Evolutionary conservation across 1,284 basidiomycete species (phyloP), one percentile per base, ranked within the genome.

Genomic region (Trichosporon sp.): DNA sequence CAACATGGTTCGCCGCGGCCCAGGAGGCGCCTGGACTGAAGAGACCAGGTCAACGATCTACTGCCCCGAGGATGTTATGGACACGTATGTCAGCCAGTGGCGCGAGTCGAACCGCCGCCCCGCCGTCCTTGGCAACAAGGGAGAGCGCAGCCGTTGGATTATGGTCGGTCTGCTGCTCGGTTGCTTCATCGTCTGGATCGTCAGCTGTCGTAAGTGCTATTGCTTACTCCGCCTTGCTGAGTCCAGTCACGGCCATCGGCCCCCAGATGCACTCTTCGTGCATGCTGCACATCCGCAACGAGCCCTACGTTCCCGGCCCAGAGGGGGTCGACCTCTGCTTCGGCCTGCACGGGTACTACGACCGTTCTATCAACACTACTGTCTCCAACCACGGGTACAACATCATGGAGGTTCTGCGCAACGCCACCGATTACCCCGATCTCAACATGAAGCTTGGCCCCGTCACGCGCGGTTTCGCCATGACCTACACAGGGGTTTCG

Each of bases 201-300:
- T 54, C 51, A 21, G 51, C 19, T 54, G 21, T 19, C 26, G 51
- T 54, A 21, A 19, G 51, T 37, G 5, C 6, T 7, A 37, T 10
- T 37, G 26, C 26, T 54, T 46, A n/a, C 16, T 14, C 14, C 16
- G 4, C 43, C 43, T n/a, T n/a, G 14, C 16, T 5, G 51, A 54
- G 7, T 4, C 16, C 19, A 54, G 51, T 54, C 21, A 11, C 51
- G n/a, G 51, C 51, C 7, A 10, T 54, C 2, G 51, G 51, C 3
- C 51, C 51, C n/a, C 51, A 54, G 21, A 54, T 54, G 51, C 51
- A 54, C 51, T 54, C 51, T 3, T 19, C 51, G 19, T 54, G 51
- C 51, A n/a, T 54, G 14, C 51, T 54, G 19, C 51, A 26, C 19
- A 26, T 54, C 14, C 51, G 51, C 51, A 54, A 19, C 21, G 51